phyloP scores from a whole-genome alignment of 1,139 yeast genomes.

The Pichia sp. region DNA sequence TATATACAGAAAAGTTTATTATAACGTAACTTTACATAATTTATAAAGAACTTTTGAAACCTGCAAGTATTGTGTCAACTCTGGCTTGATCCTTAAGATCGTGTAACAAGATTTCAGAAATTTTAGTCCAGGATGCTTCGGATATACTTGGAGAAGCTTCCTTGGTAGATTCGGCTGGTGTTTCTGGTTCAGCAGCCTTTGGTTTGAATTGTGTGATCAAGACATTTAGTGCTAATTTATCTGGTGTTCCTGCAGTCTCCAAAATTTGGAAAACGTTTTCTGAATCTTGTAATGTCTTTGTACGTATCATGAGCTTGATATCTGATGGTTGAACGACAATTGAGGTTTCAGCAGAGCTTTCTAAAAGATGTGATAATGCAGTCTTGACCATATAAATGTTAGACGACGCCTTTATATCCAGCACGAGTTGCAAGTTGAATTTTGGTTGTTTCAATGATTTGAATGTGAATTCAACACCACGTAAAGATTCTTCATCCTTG shows the following conservation, averaged over 20 bases:
- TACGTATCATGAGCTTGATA: constrained; percentile 43
- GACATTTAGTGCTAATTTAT: constrained; percentile 33
- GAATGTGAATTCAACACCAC: constrained; percentile 30
- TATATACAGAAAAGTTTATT: background rate
- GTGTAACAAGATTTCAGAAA: constrained; percentile 20
- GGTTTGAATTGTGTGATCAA: constrained; percentile 31
- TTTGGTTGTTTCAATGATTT: constrained; percentile 49
- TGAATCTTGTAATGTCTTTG: constrained; percentile 47
- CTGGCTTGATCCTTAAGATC: constrained; percentile 24
- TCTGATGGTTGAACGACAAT: constrained; percentile 28
- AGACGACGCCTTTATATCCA: constrained; percentile 28
- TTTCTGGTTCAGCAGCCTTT: constrained; percentile 2
- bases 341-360: constrained; percentile 18
- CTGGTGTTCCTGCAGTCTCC: constrained; percentile 13
- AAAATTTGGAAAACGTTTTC: constrained; percentile 19
- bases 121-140: constrained; percentile 26
- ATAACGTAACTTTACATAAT: no score
- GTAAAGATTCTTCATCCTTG: background rate
- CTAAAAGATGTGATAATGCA: constrained; percentile 22
- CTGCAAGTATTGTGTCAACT: constrained; percentile 18
- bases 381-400: constrained; percentile 41
- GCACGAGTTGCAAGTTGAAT: constrained; percentile 32
- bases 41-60: constrained; percentile 18
- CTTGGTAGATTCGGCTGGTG: background rate
- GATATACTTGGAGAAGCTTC: background rate